Conservation (phyloP, 495 filamentous ascomycete genomes). For the Xylaria palmicola region DNA sequence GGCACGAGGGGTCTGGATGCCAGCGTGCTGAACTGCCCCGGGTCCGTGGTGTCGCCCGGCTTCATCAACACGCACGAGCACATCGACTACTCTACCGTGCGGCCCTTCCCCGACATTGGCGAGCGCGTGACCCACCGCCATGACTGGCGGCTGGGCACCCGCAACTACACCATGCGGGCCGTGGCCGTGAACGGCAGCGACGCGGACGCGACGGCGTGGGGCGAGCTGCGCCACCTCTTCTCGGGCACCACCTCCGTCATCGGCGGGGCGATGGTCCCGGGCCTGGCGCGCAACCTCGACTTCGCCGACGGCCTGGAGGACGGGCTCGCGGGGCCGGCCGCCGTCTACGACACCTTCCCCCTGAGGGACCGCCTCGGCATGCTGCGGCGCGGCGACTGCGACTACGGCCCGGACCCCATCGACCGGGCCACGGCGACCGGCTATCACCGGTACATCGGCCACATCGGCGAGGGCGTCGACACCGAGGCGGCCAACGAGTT, state of each 20-base stretch:
- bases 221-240: slow-evolving; percentile 23
- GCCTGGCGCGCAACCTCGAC: slow-evolving; percentile 18
- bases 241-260: slow-evolving; percentile 22
- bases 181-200: slow-evolving; percentile 14
- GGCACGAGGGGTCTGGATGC: slow-evolving; percentile 14
- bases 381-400: slow-evolving; percentile 10
- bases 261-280: slow-evolving; percentile 18
- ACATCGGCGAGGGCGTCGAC: slow-evolving; percentile 22
- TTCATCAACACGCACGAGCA: slow-evolving; percentile 60
- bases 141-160: slow-evolving; percentile 17
- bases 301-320: slow-evolving; percentile 13
- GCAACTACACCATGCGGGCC: slow-evolving; percentile 11
- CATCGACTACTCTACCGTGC: slow-evolving; percentile 13
- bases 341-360: slow-evolving; percentile 12
- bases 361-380: slow-evolving; percentile 7
- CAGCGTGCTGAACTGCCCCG: slow-evolving; percentile 45
- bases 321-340: slow-evolving; percentile 7
- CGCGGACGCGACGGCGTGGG: slow-evolving; percentile 17
- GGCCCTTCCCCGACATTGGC: slow-evolving; percentile 13
- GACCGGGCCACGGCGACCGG: background rate
- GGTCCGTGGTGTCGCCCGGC: slow-evolving; percentile 54
- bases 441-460: slow-evolving; percentile 15
- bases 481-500: slow-evolving; percentile 19
- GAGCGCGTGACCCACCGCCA: slow-evolving; percentile 18
- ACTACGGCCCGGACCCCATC: slow-evolving; percentile 13